Conservation (phyloP, 2,329 filamentous ascomycete species). For the Exserohilum turcica region DNA sequence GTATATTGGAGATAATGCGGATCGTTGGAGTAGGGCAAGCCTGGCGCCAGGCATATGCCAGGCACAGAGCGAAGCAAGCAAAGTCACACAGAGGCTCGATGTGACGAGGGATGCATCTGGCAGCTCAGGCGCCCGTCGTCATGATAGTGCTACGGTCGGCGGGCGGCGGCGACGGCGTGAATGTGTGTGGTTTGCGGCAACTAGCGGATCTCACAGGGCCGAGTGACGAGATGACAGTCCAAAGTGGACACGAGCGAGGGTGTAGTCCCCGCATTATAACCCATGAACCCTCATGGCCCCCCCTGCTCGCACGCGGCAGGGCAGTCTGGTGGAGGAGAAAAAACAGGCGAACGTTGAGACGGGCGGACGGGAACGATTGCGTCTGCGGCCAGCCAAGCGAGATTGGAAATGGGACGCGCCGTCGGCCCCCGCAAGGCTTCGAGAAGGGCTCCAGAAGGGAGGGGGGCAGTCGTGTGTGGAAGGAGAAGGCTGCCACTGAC, state of each 20-base stretch:
- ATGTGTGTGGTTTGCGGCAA: constrained; percentile 10
- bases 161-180: constrained; percentile 1
- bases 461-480: no score
- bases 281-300: constrained; percentile 7
- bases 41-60: constrained; percentile 17
- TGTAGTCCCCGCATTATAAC: constrained; percentile 44
- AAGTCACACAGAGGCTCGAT: constrained; percentile 5
- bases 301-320: constrained; percentile 24
- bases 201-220: constrained; percentile 17
- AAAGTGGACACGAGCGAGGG: constrained; percentile 17
- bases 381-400: constrained; percentile 21
- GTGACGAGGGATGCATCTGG: constrained; percentile 6
- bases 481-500: no score
- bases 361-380: constrained; percentile 31
- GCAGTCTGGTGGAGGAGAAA: constrained; percentile 17
- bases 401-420: constrained; percentile 18
- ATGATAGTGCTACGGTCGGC: constrained; percentile 9
- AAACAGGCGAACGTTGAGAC: constrained; percentile 32
- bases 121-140: constrained; percentile 12
- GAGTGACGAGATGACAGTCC: constrained; percentile 27
- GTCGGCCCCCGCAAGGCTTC: constrained; percentile 10
- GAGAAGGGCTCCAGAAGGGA: constrained; percentile 21
- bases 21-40: not conserved
- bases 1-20: constrained; percentile 25
- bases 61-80: constrained; percentile 27